These are phyloP conservation scores for Colletotrichum cereale DNA, from an alignment of 2,329 filamentous ascomycete genomes.

Conservation along the genomic window DNA sequence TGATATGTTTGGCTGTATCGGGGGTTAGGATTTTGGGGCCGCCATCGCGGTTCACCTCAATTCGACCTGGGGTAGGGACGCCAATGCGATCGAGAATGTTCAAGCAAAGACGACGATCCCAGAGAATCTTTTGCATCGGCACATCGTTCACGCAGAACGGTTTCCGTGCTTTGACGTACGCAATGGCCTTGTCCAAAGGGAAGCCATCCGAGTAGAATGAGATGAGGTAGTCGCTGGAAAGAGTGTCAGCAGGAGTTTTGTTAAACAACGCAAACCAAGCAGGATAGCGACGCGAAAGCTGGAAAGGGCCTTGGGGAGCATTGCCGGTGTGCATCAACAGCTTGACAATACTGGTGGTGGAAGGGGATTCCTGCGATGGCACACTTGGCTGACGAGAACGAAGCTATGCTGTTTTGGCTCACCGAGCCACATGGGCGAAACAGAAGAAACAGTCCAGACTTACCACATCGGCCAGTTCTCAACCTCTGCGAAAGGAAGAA, in stretches of 20 bases:
- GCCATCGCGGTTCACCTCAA: conserved; percentile 94
- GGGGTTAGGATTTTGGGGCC: conserved; percentile 83
- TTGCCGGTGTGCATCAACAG: background rate
- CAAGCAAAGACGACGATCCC: conserved; percentile 93
- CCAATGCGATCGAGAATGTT: conserved; percentile 88
- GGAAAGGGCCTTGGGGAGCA: background rate
- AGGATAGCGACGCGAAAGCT: background rate
- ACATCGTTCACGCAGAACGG: conserved; percentile 98
- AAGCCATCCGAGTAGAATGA: conserved; percentile 99
- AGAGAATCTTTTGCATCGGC: conserved; percentile 96
- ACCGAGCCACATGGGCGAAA: conserved; percentile 46
- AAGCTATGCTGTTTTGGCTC: conserved; percentile 51
- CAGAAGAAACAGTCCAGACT: conserved; percentile 45
- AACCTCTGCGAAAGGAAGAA: conserved; percentile 66
- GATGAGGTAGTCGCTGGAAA: conserved; percentile 84
- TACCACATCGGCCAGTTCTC: conserved; percentile 95
- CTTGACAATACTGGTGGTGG: background rate
- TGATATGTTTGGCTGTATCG: conserved; percentile 84
- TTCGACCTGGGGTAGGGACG: conserved; percentile 87
- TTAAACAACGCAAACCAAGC: conserved; percentile 10
- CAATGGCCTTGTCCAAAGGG: conserved; percentile 95
- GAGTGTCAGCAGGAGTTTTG: conserved; percentile 3
- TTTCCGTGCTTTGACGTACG: conserved; percentile 91
- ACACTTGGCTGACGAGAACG: conserved; percentile 32
- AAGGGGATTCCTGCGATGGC: background rate